Percentiles rank a stretch among this genome's conserved stretches.
Evolutionary conservation across 257 asterid species (phyloP).

Genomic region (Solanum bukasovii): DNA sequence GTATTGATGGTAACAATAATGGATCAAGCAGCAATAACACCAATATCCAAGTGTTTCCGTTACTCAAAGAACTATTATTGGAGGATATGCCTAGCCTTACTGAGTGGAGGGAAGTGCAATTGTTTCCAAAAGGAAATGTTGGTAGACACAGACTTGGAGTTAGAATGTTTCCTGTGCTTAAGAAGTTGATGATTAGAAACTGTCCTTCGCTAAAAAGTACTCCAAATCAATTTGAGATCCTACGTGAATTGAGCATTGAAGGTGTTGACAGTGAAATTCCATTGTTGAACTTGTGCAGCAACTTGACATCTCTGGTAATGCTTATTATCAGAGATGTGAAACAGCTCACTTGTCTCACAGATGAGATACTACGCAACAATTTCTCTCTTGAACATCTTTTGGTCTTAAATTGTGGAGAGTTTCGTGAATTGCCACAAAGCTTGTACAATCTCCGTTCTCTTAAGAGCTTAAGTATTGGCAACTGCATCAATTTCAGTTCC

Average conservation of each 20-base stretch:
- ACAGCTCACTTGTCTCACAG: not conserved
- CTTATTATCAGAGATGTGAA: not conserved
- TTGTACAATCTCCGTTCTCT: not conserved
- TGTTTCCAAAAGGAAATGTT: not conserved
- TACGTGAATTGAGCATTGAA: not conserved
- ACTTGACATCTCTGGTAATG: not conserved
- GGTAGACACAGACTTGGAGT: not conserved
- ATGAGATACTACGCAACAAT: not conserved
- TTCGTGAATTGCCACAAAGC: slow-evolving; percentile 1
- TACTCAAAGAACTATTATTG: not conserved
- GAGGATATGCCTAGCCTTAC: not conserved
- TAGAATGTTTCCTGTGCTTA: slow-evolving; percentile 10
- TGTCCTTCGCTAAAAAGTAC: slow-evolving; percentile 3
- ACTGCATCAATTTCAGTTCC: not conserved
- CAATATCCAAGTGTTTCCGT: not conserved
- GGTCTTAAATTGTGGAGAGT: not conserved
- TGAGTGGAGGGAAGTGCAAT: slow-evolving; percentile 1
- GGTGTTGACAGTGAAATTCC: not conserved
- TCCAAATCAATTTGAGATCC: slow-evolving; percentile 20
- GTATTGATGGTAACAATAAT: not conserved
- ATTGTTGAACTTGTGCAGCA: slow-evolving; percentile 1
- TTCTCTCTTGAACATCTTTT: not conserved
- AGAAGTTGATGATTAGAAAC: not conserved
- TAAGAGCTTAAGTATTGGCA: fast-evolving
- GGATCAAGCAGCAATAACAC: not conserved